These are phyloP conservation scores for Bryoerythrophyllum caledonicum DNA, from an alignment of 225 moss, liverwort and hornwort genomes.

Conservation along the genomic window DNA sequence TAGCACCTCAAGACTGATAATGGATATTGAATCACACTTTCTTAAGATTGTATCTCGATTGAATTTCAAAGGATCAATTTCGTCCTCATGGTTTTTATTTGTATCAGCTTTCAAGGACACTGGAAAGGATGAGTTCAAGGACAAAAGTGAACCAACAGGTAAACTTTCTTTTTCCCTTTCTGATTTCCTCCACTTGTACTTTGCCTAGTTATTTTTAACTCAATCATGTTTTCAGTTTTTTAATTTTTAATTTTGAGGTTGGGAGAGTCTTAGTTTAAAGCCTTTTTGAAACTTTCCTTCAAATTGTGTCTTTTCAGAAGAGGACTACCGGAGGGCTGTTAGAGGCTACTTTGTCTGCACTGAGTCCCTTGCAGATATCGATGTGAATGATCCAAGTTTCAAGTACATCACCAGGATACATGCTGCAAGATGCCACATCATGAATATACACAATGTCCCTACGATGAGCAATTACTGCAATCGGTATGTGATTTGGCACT, in stretches of 20 bases:
- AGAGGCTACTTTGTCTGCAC: conserved; percentile 45
- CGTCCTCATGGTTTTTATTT: background rate
- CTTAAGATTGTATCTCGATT: background rate
- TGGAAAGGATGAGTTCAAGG: conserved; percentile 43
- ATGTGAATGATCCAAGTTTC: conserved; percentile 28
- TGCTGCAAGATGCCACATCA: conserved; percentile 23
- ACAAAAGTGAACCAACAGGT: conserved; percentile 12
- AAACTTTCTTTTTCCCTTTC: background rate
- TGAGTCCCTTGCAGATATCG: conserved; percentile 44
- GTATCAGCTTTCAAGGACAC: conserved; percentile 41
- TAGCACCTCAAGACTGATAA: background rate
- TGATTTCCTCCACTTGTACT: background rate
- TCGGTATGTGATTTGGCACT: background rate
- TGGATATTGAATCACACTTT: background rate
- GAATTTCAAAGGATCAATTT: background rate
- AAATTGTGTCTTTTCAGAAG: conserved; percentile 11
- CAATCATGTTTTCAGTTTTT: background rate
- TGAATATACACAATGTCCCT: conserved; percentile 19
- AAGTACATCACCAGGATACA: conserved; percentile 18
- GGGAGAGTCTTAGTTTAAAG: background rate
- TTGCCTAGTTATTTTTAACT: background rate
- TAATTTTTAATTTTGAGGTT: background rate
- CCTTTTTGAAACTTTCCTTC: background rate
- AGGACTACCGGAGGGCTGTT: conserved; percentile 28
- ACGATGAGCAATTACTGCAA: conserved; percentile 23